These are phyloP conservation scores for Gaeumannomyces sp. DNA, from an alignment of 2,329 filamentous ascomycete species.

Conservation along the genomic window DNA sequence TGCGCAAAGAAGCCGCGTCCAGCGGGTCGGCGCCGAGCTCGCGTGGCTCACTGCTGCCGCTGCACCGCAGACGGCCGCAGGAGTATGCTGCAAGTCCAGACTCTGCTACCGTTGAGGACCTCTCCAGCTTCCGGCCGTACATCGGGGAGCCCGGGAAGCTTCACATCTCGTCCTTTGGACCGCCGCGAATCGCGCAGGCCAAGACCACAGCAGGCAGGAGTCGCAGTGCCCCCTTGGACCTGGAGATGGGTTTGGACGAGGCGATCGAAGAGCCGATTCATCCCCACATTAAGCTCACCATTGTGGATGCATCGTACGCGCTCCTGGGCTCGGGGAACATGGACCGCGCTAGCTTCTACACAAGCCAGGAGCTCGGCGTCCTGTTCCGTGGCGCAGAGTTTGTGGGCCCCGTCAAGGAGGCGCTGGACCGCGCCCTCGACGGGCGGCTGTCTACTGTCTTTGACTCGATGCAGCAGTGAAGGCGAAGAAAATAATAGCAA, in stretches of 20 bases:
- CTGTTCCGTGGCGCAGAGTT: slow-evolving; percentile 38
- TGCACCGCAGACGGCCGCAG: background rate
- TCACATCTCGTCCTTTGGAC: slow-evolving; percentile 52
- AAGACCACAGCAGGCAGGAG: slow-evolving; percentile 14
- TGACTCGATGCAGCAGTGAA: slow-evolving; percentile 15
- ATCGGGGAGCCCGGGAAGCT: slow-evolving; percentile 38
- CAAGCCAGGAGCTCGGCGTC: slow-evolving; percentile 76
- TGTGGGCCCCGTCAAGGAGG: slow-evolving; percentile 23
- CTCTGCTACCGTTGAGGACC: background rate
- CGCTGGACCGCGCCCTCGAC: slow-evolving; percentile 26
- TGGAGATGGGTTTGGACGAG: slow-evolving; percentile 18
- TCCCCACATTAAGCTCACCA: slow-evolving; percentile 70
- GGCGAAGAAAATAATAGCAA: background rate
- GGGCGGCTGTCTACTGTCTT: slow-evolving; percentile 28
- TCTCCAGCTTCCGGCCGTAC: background rate
- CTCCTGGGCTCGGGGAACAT: slow-evolving; percentile 77
- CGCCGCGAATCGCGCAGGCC: slow-evolving; percentile 14
- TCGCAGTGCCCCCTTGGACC: slow-evolving; percentile 9
- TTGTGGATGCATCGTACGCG: slow-evolving; percentile 62
- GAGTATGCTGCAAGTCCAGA: background rate
- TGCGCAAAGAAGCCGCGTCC: slow-evolving; percentile 20
- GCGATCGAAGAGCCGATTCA: slow-evolving; percentile 56
- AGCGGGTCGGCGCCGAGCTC: slow-evolving; percentile 2
- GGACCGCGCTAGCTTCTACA: slow-evolving; percentile 81
- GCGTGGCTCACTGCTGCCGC: background rate